Percentiles rank a stretch among this genome's conserved stretches.
These are phyloP conservation scores for Phytophthora colocasiae DNA, from an alignment of 352 stramenopile species.

Conservation along the genomic window DNA sequence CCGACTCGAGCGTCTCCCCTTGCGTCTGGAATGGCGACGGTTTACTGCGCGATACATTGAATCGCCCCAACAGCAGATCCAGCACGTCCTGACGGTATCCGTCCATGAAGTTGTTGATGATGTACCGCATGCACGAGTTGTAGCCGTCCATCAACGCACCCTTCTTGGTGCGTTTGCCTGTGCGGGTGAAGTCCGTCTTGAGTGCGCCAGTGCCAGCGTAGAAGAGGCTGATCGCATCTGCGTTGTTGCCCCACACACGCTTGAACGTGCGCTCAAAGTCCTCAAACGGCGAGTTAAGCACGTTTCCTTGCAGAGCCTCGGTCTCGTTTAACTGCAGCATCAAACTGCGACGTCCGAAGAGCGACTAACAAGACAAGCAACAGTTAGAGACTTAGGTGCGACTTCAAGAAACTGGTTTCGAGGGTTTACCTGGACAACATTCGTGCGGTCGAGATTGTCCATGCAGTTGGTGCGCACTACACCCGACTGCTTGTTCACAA, in stretches of 20 bases:
- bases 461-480: slow-evolving; percentile 98
- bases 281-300: slow-evolving; percentile 71
- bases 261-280: slow-evolving; percentile 85
- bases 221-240: slow-evolving; percentile 93
- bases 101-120: slow-evolving; percentile 97
- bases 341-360: slow-evolving; percentile 91
- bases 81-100: slow-evolving; percentile 94
- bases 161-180: slow-evolving; percentile 92
- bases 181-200: slow-evolving; percentile 97
- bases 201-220: slow-evolving; percentile 95
- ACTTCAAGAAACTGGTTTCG: not conserved
- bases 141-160: slow-evolving; percentile 95
- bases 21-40: slow-evolving; percentile 54
- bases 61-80: slow-evolving; percentile 89
- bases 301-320: slow-evolving; percentile 68
- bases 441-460: slow-evolving; percentile 97
- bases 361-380: slow-evolving; percentile 71
- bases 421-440: slow-evolving; percentile 61
- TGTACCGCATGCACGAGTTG: slow-evolving; percentile 95
- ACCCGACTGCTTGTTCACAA: slow-evolving; percentile 84
- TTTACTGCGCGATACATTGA: slow-evolving; percentile 56
- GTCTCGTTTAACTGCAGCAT: slow-evolving; percentile 86
- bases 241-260: slow-evolving; percentile 96
- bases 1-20: slow-evolving; percentile 64
- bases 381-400: not conserved